phyloP scores from a whole-genome alignment of 352 stramenopile species.

The Blastocystis sp. region DNA sequence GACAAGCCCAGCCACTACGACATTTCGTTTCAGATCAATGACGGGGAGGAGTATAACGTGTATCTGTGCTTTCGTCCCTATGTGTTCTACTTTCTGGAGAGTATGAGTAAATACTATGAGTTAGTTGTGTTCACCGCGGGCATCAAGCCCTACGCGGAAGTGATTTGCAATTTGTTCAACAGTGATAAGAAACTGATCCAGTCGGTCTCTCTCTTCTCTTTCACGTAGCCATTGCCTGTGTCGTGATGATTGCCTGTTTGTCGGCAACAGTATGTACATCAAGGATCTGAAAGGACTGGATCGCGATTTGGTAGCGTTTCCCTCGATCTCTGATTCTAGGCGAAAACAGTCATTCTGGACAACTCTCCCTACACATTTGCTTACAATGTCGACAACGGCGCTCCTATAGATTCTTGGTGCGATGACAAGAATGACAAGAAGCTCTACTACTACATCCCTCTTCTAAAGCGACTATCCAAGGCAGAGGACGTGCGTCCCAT shows the following conservation, averaged over 20 bases:
- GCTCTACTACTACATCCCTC: slow-evolving; percentile 67
- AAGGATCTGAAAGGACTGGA: slow-evolving; percentile 93
- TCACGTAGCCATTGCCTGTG: slow-evolving; percentile 75
- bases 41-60: slow-evolving; percentile 83
- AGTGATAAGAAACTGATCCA: slow-evolving; percentile 76
- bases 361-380: slow-evolving; percentile 92
- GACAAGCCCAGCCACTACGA: slow-evolving; percentile 82
- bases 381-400: slow-evolving; percentile 92
- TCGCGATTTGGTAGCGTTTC: slow-evolving; percentile 67
- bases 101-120: slow-evolving; percentile 83
- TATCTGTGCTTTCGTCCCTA: slow-evolving; percentile 88
- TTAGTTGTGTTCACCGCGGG: slow-evolving; percentile 94
- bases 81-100: slow-evolving; percentile 84
- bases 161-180: slow-evolving; percentile 77
- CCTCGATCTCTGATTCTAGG: not conserved
- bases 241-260: slow-evolving; percentile 81
- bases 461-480: slow-evolving; percentile 75
- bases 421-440: slow-evolving; percentile 81
- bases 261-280: slow-evolving; percentile 87
- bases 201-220: slow-evolving; percentile 59
- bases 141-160: slow-evolving; percentile 64
- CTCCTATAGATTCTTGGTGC: slow-evolving; percentile 95
- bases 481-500: slow-evolving; percentile 74
- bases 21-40: slow-evolving; percentile 78
- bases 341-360: slow-evolving; percentile 78